Conservation (phyloP, 768 basidiomycete genomes). For the Tulasnella sp. region DNA sequence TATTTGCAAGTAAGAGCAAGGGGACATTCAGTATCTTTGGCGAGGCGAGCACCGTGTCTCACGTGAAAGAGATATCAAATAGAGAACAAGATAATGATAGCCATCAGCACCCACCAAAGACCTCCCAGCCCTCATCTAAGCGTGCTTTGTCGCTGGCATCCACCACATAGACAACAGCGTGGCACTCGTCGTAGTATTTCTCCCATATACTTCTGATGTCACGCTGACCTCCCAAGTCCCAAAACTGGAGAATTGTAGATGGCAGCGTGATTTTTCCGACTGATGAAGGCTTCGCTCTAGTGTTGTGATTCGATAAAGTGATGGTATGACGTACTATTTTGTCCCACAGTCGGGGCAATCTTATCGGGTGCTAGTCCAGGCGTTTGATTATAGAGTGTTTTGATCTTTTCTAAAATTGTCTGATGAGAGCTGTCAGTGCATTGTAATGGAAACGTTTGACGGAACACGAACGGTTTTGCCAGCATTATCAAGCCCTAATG, state of each 20-base stretch:
- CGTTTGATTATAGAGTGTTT: conserved; percentile 75
- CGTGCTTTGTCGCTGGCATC: conserved; percentile 86
- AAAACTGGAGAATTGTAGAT: conserved; percentile 89
- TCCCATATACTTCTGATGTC: conserved; percentile 93
- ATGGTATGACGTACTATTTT: conserved; percentile 61
- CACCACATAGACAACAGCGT: conserved; percentile 90
- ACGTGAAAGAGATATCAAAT: background rate
- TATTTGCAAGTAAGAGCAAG: conserved; percentile 85
- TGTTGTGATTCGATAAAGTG: background rate
- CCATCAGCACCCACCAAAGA: conserved; percentile 58
- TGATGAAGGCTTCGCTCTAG: conserved; percentile 23
- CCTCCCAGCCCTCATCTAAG: conserved; percentile 90
- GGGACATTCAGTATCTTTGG: conserved; percentile 86
- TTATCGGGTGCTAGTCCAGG: conserved; percentile 85
- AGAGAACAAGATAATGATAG: background rate
- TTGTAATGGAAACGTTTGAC: background rate
- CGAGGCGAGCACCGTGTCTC: conserved; percentile 76
- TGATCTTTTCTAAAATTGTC: conserved; percentile 87
- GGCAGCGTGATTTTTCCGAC: conserved; percentile 90
- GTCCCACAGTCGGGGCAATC: conserved; percentile 92
- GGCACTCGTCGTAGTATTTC: conserved; percentile 89
- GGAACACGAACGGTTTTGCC: conserved; percentile 62
- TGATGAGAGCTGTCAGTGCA: conserved; percentile 24
- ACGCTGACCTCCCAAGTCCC: conserved; percentile 90
- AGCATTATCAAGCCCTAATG: conserved; percentile 55